Evolutionary conservation across 768 basidiomycete species (phyloP), one percentile per base, ranked within the genome.

Genomic region (Suillus paluster): DNA sequence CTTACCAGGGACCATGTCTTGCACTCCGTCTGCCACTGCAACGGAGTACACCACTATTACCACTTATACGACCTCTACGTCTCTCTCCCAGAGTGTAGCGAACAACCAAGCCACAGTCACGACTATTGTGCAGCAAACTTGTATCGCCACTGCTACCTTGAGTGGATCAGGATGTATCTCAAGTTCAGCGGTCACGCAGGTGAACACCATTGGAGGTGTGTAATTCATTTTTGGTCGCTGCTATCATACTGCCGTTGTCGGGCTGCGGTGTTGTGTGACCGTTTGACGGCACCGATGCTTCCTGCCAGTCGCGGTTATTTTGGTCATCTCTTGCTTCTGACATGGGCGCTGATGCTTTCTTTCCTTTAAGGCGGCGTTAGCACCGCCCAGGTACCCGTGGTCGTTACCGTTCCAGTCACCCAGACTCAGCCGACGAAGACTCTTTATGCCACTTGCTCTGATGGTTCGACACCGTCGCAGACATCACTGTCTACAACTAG

Each of bases 11-110:
- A 41, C 45, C 61, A 75, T 76, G 70, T 70, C 82, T 58, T 85
- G 84, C 66, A 70, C 70, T 41, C 70, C 80, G 23, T 71, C 75
- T 56, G 78, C 83, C 52, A 83, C 82, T 8, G 72, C 73, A 65
- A 84, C 83, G 7, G 70, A 71, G 49, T 83, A 79, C 62, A 73
- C 71, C 49, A 69, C 76, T 6, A 36, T 80, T 66, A 78, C 77
- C 10, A 72, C 77, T 4, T 75, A 75, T 27, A 69, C 65, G 23
- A 58, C 73, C 7, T 71, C 75, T 19, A 82, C 79, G 7, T 78
- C 78, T 10, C 74, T 73, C 59, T 77, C 79, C 8, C 71, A 70
- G 25, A 78, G 77, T 59, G 55, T 73, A 12, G 73, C 75, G 27
- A 77, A 70, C 19, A 59, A 63, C 46, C 75, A 75, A 14, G 68